Evolutionary conservation across 148 eudicot genomes (phyloP), one percentile per base, ranked within the genome.

Genomic region (Rhododendron williamsianum): DNA sequence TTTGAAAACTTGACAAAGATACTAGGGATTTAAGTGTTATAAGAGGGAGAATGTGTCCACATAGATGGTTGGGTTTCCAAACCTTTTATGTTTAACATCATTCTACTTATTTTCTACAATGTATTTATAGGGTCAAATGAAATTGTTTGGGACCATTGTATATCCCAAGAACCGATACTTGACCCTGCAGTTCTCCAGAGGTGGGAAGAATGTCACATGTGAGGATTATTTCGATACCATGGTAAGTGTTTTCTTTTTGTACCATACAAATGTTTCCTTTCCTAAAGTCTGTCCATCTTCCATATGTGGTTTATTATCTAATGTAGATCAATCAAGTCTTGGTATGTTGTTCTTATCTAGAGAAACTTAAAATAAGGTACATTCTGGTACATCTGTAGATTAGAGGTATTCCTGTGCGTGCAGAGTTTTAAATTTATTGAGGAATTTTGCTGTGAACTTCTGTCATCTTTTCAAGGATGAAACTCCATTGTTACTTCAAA

Each of bases 191-290:
- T 96, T 93, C 88, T 96, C 99, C 13, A 90, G 82, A 93, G 93
- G 98, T 74, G 99, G 99, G 90, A 96, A 93, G 91, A 93, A 89
- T 89, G 99, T 96, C 78, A 90, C 91, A 86, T 96, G 99, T 76
- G 97, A 94, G 85, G 97, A 96, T 88, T 93, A 91, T 90, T 93
- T 94, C 78, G 99, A 96, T 83, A 92, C 92, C 52, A 91, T 96
- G 98, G 99, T 95, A 52, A 84, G 91, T 85, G 36, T 87, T 77
- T 84, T 45, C 73, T 51, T 54, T 27, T 67, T 45, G 36, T 2
- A 6, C 12, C 65, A 6, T 82, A 8, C 1, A 67, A 27, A 43
- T 33, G 35, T 23, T 74, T 78, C 19, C 23, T 3, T 27, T 27
- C 80, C 76, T 30, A 81, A 35, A 82, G 65, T 43, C 25, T 18